Evolutionary conservation across 257 asterid species (phyloP).

Genomic region (Solanum megistacrolobum): DNA sequence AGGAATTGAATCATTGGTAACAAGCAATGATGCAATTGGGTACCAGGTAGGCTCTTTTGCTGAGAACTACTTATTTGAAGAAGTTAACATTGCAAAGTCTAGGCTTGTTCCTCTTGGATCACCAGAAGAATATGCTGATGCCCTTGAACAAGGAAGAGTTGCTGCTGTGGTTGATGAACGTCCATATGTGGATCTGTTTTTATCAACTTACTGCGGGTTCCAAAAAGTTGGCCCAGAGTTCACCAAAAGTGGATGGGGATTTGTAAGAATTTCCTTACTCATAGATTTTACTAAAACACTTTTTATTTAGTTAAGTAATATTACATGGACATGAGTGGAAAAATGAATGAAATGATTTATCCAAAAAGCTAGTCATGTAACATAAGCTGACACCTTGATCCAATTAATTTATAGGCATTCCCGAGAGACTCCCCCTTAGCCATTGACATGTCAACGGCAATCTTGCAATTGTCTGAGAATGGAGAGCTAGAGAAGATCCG

Average conservation of each 20-base stretch:
- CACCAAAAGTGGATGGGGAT: slow-evolving; percentile 78
- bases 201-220: slow-evolving; percentile 49
- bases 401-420: slow-evolving; percentile 12
- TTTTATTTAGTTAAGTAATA: background rate
- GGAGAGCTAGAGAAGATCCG: slow-evolving; percentile 26
- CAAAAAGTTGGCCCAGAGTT: slow-evolving; percentile 60
- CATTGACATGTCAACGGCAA: slow-evolving; percentile 21
- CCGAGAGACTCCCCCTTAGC: slow-evolving; percentile 32
- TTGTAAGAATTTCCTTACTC: slow-evolving; percentile 35
- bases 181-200: slow-evolving; percentile 60
- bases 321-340: background rate
- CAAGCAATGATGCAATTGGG: slow-evolving; percentile 57
- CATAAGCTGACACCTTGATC: background rate
- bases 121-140: slow-evolving; percentile 62
- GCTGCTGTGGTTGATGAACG: slow-evolving; percentile 71
- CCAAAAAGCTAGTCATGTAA: background rate
- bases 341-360: background rate
- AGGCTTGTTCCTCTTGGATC: slow-evolving; percentile 67
- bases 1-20: slow-evolving; percentile 63
- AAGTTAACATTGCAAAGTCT: slow-evolving; percentile 56
- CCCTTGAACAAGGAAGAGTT: slow-evolving; percentile 39
- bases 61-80: slow-evolving; percentile 47
- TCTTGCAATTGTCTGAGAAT: slow-evolving; percentile 20
- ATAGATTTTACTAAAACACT: background rate
- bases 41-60: slow-evolving; percentile 71